Percentiles rank a stretch among this genome's conserved stretches.
Evolutionary conservation across 768 basidiomycete species (phyloP).

Genomic region (Russula sp.): DNA sequence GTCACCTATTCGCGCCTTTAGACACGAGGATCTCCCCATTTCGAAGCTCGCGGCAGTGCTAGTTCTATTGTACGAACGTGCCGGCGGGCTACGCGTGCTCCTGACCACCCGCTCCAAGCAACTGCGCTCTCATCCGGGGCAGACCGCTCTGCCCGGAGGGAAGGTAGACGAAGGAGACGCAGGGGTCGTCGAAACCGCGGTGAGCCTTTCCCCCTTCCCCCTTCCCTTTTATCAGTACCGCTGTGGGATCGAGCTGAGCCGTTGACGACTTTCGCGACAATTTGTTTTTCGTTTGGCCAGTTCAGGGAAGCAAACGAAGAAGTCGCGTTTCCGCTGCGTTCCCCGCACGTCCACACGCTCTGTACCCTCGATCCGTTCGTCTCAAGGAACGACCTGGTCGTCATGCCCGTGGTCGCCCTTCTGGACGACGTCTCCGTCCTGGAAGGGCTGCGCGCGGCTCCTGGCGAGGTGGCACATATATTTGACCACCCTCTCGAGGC

Average conservation of each 20-base stretch:
- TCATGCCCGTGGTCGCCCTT: conserved; percentile 74
- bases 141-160: conserved; percentile 81
- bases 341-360: conserved; percentile 52
- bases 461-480: conserved; percentile 69
- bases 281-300: conserved; percentile 28
- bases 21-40: conserved; percentile 26
- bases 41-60: conserved; percentile 68
- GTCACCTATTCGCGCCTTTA: background rate
- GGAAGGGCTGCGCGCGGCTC: conserved; percentile 44
- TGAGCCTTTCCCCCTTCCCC: conserved; percentile 35
- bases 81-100: conserved; percentile 62
- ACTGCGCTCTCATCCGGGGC: conserved; percentile 69
- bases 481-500: conserved; percentile 78
- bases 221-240: background rate
- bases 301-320: conserved; percentile 83
- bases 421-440: conserved; percentile 53
- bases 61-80: conserved; percentile 70
- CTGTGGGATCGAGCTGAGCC: background rate
- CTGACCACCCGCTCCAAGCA: conserved; percentile 81
- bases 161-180: conserved; percentile 63
- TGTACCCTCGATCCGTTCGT: conserved; percentile 61
- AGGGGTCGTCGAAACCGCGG: conserved; percentile 65
- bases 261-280: background rate
- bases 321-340: conserved; percentile 58
- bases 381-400: conserved; percentile 60